These are phyloP conservation scores for Dactylellina sp. DNA, from an alignment of 2,329 filamentous ascomycete genomes.

Conservation along the genomic window DNA sequence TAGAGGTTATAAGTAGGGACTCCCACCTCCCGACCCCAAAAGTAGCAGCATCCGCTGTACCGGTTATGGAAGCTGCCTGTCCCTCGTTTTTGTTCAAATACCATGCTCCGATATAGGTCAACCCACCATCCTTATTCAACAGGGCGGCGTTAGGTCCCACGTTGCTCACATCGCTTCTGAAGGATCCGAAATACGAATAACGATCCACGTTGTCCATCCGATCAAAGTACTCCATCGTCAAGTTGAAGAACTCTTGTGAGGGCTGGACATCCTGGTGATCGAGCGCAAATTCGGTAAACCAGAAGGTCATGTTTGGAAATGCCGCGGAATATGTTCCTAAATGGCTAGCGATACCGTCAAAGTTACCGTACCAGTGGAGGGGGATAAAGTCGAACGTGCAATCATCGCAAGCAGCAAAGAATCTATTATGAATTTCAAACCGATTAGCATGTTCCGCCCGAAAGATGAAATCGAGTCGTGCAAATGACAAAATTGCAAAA, in stretches of 20 bases:
- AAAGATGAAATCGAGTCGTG: neutral
- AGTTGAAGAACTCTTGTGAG: conserved; percentile 77
- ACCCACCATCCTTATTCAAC: conserved; percentile 73
- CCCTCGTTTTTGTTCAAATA: conserved; percentile 72
- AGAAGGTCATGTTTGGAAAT: conserved; percentile 74
- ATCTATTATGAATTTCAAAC: conserved; percentile 33
- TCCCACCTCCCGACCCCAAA: conserved; percentile 1
- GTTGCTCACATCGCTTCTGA: conserved; percentile 76
- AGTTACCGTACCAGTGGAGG: conserved; percentile 77
- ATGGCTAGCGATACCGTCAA: conserved; percentile 75
- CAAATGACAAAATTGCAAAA: no score
- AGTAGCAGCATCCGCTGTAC: conserved; percentile 24
- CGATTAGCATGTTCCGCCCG: neutral
- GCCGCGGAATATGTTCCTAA: conserved; percentile 72
- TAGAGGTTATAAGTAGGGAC: conserved; percentile 11
- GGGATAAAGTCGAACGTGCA: conserved; percentile 75
- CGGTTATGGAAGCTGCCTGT: conserved; percentile 42
- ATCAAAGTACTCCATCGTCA: conserved; percentile 75
- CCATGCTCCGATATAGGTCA: conserved; percentile 82
- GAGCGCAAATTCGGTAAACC: conserved; percentile 82
- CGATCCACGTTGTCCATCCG: conserved; percentile 71
- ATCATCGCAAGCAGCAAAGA: conserved; percentile 61
- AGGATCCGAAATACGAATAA: conserved; percentile 82
- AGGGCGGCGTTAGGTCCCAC: conserved; percentile 79
- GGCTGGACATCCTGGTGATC: conserved; percentile 69